Conservation (phyloP, 2,329 filamentous ascomycete species). For the Sphaceloma murrayae region DNA sequence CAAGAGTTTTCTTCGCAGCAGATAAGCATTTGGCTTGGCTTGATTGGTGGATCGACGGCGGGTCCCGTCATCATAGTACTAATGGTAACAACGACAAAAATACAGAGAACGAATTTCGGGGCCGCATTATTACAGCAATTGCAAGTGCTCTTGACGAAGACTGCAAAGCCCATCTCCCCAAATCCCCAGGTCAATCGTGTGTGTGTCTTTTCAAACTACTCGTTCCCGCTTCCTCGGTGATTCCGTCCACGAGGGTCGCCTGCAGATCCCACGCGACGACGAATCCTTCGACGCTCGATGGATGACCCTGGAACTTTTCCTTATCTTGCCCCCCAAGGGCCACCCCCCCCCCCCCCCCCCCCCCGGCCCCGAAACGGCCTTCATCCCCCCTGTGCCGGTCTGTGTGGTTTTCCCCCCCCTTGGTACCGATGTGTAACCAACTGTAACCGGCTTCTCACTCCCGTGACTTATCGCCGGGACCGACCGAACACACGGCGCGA, state of each 20-base stretch:
- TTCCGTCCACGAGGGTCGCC: not conserved
- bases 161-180: too few species aligned
- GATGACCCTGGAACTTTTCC: conserved; percentile 9
- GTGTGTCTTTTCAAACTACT: too few species aligned
- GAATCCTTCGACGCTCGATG: not conserved
- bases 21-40: conserved; percentile 13
- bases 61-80: too few species aligned
- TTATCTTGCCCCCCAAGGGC: conserved; percentile 3
- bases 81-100: not conserved
- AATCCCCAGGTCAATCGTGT: too few species aligned
- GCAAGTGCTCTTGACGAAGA: too few species aligned
- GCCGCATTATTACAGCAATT: too few species aligned
- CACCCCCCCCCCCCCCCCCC: too few species aligned
- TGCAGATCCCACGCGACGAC: not conserved
- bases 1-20: conserved; percentile 7
- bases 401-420: conserved; percentile 3
- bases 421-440: not conserved
- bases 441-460: too few species aligned
- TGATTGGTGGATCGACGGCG: too few species aligned
- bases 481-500: conserved; percentile 14
- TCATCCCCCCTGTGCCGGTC: not conserved
- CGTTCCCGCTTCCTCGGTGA: not conserved
- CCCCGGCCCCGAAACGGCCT: too few species aligned
- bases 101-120: too few species aligned
- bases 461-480: not conserved